A percentile compares a stretch with the other conserved stretches of the same genome.
phyloP scores from a whole-genome alignment of 2,329 filamentous ascomycete species.

The Aurifilum marmelostoma region DNA sequence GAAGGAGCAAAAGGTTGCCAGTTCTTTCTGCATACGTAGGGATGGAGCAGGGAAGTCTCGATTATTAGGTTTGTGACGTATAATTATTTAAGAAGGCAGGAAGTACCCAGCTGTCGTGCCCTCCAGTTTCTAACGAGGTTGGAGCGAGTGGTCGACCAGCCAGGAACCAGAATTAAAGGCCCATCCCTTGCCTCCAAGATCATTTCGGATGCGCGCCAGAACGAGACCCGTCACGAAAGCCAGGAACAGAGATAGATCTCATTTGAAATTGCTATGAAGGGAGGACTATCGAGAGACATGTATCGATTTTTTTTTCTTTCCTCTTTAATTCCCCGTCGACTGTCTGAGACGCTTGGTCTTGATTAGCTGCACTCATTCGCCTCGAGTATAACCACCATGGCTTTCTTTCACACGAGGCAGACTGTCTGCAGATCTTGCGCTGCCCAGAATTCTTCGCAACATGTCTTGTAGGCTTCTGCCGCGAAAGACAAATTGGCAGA shows the following conservation, averaged over 20 bases:
- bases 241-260: neutral
- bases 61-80: neutral
- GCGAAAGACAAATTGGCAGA: neutral
- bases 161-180: neutral
- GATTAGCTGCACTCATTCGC: neutral
- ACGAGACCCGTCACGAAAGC: neutral
- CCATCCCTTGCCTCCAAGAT: constrained; percentile 4
- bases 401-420: neutral
- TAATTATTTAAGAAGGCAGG: neutral
- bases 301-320: neutral
- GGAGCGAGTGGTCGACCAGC: constrained; percentile 2
- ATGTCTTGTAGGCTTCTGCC: neutral
- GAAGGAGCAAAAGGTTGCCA: neutral
- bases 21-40: neutral
- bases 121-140: neutral
- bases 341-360: neutral
- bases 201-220: neutral
- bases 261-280: neutral
- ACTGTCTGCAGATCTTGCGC: neutral
- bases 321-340: too few species aligned
- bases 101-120: neutral
- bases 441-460: neutral
- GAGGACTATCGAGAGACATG: neutral
- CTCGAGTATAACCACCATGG: neutral
- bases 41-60: neutral